Conservation (phyloP, 139 green algal species). For the Mesotaenium endlicherianum region DNA sequence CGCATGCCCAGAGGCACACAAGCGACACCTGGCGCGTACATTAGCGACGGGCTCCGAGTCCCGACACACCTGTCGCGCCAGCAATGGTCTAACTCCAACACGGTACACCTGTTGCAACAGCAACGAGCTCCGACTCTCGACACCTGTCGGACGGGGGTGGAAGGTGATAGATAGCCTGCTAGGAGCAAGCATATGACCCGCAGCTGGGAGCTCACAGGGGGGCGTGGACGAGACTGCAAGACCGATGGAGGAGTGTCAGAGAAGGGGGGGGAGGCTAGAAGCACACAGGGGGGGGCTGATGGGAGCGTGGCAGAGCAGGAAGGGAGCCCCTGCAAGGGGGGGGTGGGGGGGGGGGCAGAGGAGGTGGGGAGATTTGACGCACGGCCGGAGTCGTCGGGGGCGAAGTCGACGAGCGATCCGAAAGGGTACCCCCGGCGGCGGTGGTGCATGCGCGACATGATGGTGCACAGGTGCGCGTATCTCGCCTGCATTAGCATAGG, state of each 20-base stretch:
- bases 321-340: neutral
- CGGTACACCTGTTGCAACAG: no score
- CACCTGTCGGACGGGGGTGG: no score
- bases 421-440: conserved; percentile 90
- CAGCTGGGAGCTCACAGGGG: no score
- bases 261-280: neutral
- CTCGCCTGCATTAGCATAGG: conserved; percentile 68
- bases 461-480: conserved; percentile 91
- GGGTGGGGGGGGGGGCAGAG: neutral
- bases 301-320: neutral
- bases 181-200: no score
- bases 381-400: conserved; percentile 72
- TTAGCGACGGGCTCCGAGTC: no score
- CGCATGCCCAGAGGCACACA: no score
- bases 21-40: no score
- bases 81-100: no score
- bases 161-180: no score
- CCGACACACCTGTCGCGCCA: no score
- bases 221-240: no score
- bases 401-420: conserved; percentile 94
- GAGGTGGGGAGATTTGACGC: neutral
- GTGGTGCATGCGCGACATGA: conserved; percentile 98
- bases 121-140: no score
- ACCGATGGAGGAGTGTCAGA: neutral
- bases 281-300: neutral